Conservation (phyloP, 352 stramenopile genomes). For the Phytophthora pseudosyringae region DNA sequence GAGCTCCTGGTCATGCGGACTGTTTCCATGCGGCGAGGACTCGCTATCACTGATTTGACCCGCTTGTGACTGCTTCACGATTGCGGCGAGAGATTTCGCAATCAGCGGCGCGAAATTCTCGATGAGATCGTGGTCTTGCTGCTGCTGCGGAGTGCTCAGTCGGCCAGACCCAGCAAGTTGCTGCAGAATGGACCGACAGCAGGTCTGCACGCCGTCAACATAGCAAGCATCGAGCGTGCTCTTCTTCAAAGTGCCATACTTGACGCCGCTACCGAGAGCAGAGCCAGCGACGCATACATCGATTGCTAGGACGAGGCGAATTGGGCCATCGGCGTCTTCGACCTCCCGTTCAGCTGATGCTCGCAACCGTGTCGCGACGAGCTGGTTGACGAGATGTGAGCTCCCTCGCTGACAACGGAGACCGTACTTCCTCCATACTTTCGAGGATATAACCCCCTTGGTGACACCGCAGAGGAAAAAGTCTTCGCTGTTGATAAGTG, state of each 20-base stretch:
- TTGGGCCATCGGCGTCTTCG: conserved; percentile 4
- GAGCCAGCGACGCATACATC: conserved; percentile 47
- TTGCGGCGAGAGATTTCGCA: conserved; percentile 53
- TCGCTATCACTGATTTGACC: neutral
- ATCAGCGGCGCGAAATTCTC: conserved; percentile 62
- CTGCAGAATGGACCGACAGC: conserved; percentile 50
- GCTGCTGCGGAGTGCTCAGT: conserved; percentile 59
- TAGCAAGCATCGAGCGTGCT: conserved; percentile 61
- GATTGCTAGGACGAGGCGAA: conserved; percentile 57
- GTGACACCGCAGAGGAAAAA: conserved; percentile 64
- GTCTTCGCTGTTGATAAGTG: conserved; percentile 65
- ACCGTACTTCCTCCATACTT: conserved; percentile 66
- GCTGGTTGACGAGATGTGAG: conserved; percentile 58
- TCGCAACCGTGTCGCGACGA: conserved; percentile 45
- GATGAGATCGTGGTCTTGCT: conserved; percentile 58
- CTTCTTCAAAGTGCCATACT: conserved; percentile 64
- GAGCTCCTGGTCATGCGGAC: conserved; percentile 20
- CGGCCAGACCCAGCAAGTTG: conserved; percentile 50
- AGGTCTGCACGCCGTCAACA: conserved; percentile 38
- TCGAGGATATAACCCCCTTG: conserved; percentile 42
- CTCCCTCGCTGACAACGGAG: conserved; percentile 42
- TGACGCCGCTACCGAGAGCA: conserved; percentile 29
- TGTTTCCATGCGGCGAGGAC: conserved; percentile 1
- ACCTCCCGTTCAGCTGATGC: conserved; percentile 6
- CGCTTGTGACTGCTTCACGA: conserved; percentile 34